phyloP scores from a whole-genome alignment of 1,284 basidiomycete genomes.

The Leccinum cinnamomeum region DNA sequence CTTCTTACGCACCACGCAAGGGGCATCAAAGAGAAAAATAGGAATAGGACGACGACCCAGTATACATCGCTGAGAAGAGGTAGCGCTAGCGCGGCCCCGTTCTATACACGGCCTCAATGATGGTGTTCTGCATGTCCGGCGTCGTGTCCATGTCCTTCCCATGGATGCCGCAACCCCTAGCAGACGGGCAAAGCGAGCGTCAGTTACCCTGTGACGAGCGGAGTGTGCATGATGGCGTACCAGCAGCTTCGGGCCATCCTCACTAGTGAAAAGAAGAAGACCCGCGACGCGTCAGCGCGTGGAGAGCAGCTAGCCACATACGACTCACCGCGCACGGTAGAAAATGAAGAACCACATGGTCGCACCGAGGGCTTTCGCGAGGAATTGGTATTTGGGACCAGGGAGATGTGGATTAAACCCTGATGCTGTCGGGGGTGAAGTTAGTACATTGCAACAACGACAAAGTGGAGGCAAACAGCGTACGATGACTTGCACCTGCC shows the following conservation, averaged over 20 bases:
- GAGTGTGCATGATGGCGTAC: constrained; percentile 37
- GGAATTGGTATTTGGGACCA: constrained; percentile 71
- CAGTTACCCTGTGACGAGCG: background rate
- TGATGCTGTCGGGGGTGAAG: constrained; percentile 40
- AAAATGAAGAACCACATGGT: constrained; percentile 99
- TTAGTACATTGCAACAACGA: background rate
- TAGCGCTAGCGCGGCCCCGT: background rate
- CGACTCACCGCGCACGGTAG: constrained; percentile 83
- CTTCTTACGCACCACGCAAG: background rate
- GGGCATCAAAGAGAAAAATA: background rate
- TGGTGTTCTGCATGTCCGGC: too few species aligned
- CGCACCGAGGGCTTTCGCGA: constrained; percentile 84
- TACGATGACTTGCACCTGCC: constrained; percentile 33
- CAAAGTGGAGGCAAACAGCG: constrained; percentile 6
- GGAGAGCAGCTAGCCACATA: constrained; percentile 1
- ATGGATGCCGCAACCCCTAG: too few species aligned
- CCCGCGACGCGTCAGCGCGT: constrained; percentile 2
- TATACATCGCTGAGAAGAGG: constrained; percentile 15
- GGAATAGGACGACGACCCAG: constrained; percentile 1
- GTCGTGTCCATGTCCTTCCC: too few species aligned
- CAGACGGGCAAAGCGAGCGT: too few species aligned
- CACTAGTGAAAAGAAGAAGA: constrained; percentile 38
- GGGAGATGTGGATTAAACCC: constrained; percentile 88
- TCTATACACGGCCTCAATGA: constrained; percentile 15
- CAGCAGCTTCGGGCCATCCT: constrained; percentile 74